Percentiles rank a stretch among this genome's conserved stretches.
Conservation (phyloP, 495 filamentous ascomycete species). For the Pyrenopolyporus hunteri region DNA sequence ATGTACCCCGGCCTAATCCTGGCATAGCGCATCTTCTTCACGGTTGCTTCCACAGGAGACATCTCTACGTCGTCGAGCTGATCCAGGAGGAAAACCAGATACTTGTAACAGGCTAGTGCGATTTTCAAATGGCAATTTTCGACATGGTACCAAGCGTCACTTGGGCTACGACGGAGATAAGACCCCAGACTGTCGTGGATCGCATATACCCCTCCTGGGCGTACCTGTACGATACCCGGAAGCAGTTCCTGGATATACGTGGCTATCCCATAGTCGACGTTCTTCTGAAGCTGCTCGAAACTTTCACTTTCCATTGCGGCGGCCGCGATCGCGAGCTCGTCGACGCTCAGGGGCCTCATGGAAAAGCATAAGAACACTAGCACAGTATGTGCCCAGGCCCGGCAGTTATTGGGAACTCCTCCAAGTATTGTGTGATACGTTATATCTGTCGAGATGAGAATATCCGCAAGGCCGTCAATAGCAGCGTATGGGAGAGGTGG, state of each 20-base stretch:
- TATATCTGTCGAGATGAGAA: conserved; percentile 1
- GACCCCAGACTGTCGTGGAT: conserved; percentile 1
- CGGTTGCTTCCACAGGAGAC: background rate
- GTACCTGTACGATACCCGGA: conserved; percentile 10
- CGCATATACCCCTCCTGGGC: background rate
- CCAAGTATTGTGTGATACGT: conserved; percentile 6
- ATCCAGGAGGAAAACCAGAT: conserved; percentile 7
- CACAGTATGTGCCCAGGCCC: background rate
- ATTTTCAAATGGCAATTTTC: conserved; percentile 9
- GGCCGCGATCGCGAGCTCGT: conserved; percentile 1
- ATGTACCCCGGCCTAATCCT: background rate
- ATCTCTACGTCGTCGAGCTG: background rate
- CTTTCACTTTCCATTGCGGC: conserved; percentile 4
- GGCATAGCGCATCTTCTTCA: background rate
- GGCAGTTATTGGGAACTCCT: conserved; percentile 1
- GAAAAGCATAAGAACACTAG: conserved; percentile 14
- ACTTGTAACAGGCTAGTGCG: conserved; percentile 5
- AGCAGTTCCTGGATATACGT: background rate
- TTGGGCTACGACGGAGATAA: conserved; percentile 1
- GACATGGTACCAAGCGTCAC: conserved; percentile 17
- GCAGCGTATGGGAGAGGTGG: background rate
- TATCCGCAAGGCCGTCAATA: background rate
- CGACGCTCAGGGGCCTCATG: background rate
- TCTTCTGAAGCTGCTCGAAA: conserved; percentile 1
- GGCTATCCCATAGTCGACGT: background rate